These are phyloP conservation scores for Saitoella complicata DNA, from an alignment of 805 yeast genomes.

Conservation along the genomic window DNA sequence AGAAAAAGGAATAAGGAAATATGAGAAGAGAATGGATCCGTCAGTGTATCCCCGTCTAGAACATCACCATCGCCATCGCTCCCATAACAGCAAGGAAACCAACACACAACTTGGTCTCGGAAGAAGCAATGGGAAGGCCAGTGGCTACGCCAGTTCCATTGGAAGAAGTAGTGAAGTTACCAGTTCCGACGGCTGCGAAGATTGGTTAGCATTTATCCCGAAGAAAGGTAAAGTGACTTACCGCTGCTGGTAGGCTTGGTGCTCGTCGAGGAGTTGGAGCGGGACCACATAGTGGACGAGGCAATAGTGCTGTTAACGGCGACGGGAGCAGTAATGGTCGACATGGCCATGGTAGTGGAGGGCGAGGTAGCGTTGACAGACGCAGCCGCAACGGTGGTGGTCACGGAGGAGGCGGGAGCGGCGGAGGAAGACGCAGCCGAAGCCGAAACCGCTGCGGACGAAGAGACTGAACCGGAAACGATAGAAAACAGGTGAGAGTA, in stretches of 20 bases:
- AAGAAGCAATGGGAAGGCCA: no score
- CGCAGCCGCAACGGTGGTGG: not conserved
- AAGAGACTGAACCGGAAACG: not conserved
- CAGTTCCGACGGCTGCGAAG: no score
- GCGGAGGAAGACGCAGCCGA: not conserved
- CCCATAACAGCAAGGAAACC: no score
- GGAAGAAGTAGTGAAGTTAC: no score
- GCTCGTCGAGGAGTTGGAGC: not conserved
- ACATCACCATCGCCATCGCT: no score
- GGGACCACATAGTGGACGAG: not conserved
- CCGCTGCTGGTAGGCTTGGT: constrained; percentile 2
- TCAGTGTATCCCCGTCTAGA: no score
- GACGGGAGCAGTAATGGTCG: not conserved
- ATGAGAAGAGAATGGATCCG: no score
- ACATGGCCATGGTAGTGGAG: not conserved
- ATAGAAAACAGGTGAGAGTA: constrained; percentile 16
- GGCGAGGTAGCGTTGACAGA: not conserved
- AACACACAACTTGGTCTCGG: no score
- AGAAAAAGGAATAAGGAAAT: no score
- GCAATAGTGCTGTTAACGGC: not conserved
- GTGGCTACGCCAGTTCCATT: no score
- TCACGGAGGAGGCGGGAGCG: not conserved
- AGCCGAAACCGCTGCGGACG: not conserved
- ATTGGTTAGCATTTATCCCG: no score
- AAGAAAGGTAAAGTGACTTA: no score